These are phyloP conservation scores for Euphrasia arctica DNA, from an alignment of 305 asterid species.

Conservation along the genomic window DNA sequence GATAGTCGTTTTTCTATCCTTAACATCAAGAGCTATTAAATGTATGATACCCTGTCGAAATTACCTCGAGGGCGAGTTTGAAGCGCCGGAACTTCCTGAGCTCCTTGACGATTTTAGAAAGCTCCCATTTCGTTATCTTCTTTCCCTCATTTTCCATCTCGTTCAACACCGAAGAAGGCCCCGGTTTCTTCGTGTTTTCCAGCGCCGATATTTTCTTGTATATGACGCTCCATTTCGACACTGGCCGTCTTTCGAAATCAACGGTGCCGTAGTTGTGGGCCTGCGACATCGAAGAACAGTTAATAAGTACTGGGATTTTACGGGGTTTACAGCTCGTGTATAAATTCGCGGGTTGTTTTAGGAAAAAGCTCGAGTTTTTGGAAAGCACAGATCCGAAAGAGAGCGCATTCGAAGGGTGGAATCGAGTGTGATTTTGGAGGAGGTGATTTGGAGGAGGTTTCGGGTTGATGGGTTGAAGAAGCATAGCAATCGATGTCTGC, in stretches of 20 bases:
- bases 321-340: constrained; percentile 28
- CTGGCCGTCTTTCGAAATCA: neutral
- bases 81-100: neutral
- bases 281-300: neutral
- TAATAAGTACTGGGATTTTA: constrained; percentile 25
- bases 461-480: constrained; percentile 47
- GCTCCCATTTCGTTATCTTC: neutral
- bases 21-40: constrained; percentile 13
- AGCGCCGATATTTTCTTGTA: neutral
- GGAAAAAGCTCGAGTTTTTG: constrained; percentile 15
- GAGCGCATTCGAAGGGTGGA: neutral
- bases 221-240: neutral
- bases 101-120: neutral
- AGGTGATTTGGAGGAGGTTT: constrained; percentile 33
- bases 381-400: constrained; percentile 9
- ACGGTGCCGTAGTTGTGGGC: neutral
- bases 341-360: constrained; percentile 27
- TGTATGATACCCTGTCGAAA: neutral
- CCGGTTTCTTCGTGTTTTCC: neutral
- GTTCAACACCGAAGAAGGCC: neutral
- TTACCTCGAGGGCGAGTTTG: constrained; percentile 46
- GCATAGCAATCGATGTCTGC: constrained; percentile 2
- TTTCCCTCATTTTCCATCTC: neutral
- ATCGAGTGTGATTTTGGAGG: neutral
- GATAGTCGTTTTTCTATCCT: neutral